Percentiles rank a stretch among this genome's conserved stretches.
phyloP scores from a whole-genome alignment of 2,329 filamentous ascomycete genomes.

The Pseudohalonectria lignicola region DNA sequence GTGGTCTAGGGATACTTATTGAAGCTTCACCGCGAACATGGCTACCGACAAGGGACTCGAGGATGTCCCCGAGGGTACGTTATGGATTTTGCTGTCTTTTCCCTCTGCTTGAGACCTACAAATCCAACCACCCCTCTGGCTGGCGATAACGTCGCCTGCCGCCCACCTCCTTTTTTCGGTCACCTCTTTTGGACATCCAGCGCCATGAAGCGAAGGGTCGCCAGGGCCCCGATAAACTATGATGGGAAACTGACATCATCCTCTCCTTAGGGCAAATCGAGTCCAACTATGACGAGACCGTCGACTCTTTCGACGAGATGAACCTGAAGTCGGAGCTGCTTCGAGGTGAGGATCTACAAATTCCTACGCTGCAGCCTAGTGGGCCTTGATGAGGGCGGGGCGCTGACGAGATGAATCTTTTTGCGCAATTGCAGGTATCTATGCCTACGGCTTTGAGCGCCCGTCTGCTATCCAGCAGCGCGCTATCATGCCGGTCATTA shows the following conservation, averaged over 20 bases:
- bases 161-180: constrained; percentile 3
- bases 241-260: no score
- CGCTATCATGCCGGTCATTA: constrained; percentile 99
- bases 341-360: constrained; percentile 68
- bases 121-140: not conserved
- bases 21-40: constrained; percentile 73
- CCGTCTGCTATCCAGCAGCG: constrained; percentile 99
- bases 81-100: no score
- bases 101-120: not conserved
- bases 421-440: constrained; percentile 53
- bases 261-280: constrained; percentile 99
- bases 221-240: no score
- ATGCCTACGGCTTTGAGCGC: constrained; percentile 99
- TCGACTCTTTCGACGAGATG: constrained; percentile 99
- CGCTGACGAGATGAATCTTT: no score
- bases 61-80: constrained; percentile 91
- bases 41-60: constrained; percentile 97
- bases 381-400: no score
- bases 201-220: no score
- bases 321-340: constrained; percentile 94
- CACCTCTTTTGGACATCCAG: no score
- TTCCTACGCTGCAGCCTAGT: no score
- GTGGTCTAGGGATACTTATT: constrained; percentile 57
- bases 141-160: no score
- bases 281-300: constrained; percentile 99